Base-by-base conservation (phyloP, 2,329 filamentous ascomycete genomes). In the Fusarium dimerum region DNA sequence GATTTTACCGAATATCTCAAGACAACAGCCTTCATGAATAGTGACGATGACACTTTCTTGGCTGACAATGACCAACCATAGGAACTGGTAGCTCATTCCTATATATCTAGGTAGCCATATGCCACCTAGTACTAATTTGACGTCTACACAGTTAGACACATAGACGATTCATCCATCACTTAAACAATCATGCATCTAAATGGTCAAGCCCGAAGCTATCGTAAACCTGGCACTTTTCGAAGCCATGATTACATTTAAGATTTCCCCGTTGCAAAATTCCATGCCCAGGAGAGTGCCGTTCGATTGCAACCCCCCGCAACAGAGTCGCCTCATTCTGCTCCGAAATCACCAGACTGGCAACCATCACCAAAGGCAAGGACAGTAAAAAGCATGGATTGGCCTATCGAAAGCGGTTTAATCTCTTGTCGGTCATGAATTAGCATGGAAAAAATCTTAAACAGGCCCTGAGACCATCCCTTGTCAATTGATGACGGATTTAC, bases 321-420 rank as follows among this genome's bases (percentile, higher is more conserved):
- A 62, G 20, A 51, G 61, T 65, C 62, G 55, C 62, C 55, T 65
- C 59, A 65, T 65, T 59, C 55, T 53, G 55, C 49, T 47, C 43
- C 47, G 49, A 54, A 65, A 65, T 65, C 62, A 43, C 43, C 62
- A 65, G 62, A 64, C 60, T 41, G 51, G 46, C 32, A 51, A 46
- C 50, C 43, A 40, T 52, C 41, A 44, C 26, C 45, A 38, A 43
- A 47, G 40, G 45, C 45, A 34, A 55, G 45, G 63, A 50, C 50
- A 55, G 39, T 58, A 53, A 40, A 18, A 50, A 38, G 49, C 42
- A 49, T 18, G 40, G 39, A 20, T 40, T 40, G 39, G 3, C 32
- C 32, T 15, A 36, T 43, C 18, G 26, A 43, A n/a, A 43, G 40
- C 45, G 47, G 32, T 39, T n/a, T 43, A 55, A 50, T 44, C 49